phyloP scores from a whole-genome alignment of 2,329 filamentous ascomycete species.

The Aureobasidium melanogenum region DNA sequence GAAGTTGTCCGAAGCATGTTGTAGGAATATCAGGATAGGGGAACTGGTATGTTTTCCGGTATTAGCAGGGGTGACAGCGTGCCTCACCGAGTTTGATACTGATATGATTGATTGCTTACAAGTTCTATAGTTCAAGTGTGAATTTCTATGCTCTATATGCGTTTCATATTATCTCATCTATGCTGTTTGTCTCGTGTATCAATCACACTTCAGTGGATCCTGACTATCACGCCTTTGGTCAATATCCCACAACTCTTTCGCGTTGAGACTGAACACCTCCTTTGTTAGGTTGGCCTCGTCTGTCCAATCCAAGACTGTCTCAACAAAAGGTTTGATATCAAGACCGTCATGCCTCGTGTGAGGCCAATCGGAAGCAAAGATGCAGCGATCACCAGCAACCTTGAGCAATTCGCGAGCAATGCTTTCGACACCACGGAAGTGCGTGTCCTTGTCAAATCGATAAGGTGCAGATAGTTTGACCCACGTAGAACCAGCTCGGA shows the following conservation, averaged over 20 bases:
- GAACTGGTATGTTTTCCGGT: no score
- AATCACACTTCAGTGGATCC: background rate
- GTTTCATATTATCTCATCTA: background rate
- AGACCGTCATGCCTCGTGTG: slow-evolving; percentile 53
- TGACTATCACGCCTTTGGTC: background rate
- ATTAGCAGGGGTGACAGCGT: no score
- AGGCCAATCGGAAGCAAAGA: slow-evolving; percentile 57
- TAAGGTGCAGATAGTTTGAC: slow-evolving; percentile 54
- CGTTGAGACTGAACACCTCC: slow-evolving; percentile 49
- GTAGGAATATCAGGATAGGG: background rate
- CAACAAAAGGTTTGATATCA: slow-evolving; percentile 47
- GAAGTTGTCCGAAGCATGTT: background rate
- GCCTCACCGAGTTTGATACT: background rate
- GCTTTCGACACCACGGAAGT: slow-evolving; percentile 35
- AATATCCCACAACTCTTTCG: slow-evolving; percentile 40
- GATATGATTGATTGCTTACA: background rate
- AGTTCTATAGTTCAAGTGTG: background rate
- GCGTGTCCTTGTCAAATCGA: slow-evolving; percentile 39
- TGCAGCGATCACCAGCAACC: slow-evolving; percentile 37
- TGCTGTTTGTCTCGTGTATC: background rate
- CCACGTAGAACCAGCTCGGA: slow-evolving; percentile 41
- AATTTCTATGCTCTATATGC: background rate
- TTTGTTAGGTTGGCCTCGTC: slow-evolving; percentile 33
- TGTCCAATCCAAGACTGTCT: slow-evolving; percentile 47
- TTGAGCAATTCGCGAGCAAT: slow-evolving; percentile 43